phyloP scores from a whole-genome alignment of 2,329 filamentous ascomycete species.

The Phialophora expanda region DNA sequence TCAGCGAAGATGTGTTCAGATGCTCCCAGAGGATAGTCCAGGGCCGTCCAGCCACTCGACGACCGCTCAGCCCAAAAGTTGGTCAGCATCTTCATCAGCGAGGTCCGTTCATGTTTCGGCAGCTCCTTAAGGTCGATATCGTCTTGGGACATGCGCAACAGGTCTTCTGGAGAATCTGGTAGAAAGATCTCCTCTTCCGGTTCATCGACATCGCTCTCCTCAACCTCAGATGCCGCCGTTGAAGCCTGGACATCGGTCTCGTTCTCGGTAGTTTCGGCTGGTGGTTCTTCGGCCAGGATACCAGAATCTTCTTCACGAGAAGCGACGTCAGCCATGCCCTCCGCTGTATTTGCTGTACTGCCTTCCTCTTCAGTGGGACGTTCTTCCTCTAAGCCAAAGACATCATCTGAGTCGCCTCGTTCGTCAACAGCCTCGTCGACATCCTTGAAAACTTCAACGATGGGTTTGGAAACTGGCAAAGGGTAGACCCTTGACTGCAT shows the following conservation, averaged over 20 bases:
- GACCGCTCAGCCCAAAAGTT: constrained; percentile 99
- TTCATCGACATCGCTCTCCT: constrained; percentile 69
- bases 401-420: constrained; percentile 68
- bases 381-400: constrained; percentile 43
- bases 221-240: constrained; percentile 66
- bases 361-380: constrained; percentile 35
- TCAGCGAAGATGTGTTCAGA: constrained; percentile 96
- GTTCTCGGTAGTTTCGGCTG: constrained; percentile 45
- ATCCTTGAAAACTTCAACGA: constrained; percentile 93
- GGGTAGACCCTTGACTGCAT: constrained; percentile 81
- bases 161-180: constrained; percentile 57
- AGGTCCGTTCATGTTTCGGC: constrained; percentile 90
- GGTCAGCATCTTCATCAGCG: constrained; percentile 90
- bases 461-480: constrained; percentile 88
- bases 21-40: constrained; percentile 88
- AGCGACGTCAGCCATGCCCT: constrained; percentile 43
- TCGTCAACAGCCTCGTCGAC: constrained; percentile 92
- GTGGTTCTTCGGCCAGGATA: constrained; percentile 44
- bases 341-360: constrained; percentile 36
- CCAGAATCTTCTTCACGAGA: constrained; percentile 44
- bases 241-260: constrained; percentile 55
- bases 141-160: constrained; percentile 57
- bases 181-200: constrained; percentile 73
- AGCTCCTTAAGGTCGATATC: constrained; percentile 72
- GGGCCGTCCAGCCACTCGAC: constrained; percentile 86